Evolutionary conservation across 306 rosid genomes (phyloP).

Genomic region (Malus domestica): DNA sequence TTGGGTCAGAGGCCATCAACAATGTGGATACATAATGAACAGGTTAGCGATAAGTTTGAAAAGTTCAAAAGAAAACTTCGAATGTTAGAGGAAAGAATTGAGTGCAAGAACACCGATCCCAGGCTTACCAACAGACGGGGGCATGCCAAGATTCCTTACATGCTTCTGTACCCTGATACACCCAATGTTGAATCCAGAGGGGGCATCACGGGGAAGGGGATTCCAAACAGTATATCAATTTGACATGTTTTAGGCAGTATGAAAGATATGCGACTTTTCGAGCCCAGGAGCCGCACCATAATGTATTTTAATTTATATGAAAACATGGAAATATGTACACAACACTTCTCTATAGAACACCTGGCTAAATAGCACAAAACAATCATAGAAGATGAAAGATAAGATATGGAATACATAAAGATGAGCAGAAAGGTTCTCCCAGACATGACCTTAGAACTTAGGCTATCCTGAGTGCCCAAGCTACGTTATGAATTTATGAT

Average conservation of each 20-base stretch:
- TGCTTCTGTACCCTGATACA: slow-evolving; percentile 35
- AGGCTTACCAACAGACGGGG: slow-evolving; percentile 56
- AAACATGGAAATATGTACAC: not conserved
- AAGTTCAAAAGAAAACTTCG: slow-evolving; percentile 41
- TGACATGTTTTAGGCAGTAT: slow-evolving; percentile 6
- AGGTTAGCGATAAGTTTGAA: slow-evolving; percentile 32
- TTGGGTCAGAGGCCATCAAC: slow-evolving; percentile 44
- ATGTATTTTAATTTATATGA: not conserved
- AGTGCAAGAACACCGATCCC: slow-evolving; percentile 43
- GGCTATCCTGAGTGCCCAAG: not conserved
- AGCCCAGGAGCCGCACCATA: not conserved
- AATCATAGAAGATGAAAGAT: not conserved
- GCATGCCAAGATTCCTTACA: slow-evolving; percentile 37
- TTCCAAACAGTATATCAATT: slow-evolving; percentile 56
- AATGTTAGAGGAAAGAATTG: slow-evolving; percentile 41
- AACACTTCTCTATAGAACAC: not conserved
- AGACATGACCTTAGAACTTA: not conserved
- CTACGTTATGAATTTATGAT: not conserved
- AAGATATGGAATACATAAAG: not conserved
- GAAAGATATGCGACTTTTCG: not conserved
- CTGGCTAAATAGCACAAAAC: not conserved
- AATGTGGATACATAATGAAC: slow-evolving; percentile 47
- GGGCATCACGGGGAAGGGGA: slow-evolving; percentile 39
- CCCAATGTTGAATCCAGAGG: slow-evolving; percentile 31
- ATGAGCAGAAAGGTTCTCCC: not conserved